A percentile compares a stretch with the other conserved stretches of the same genome.
phyloP scores from a whole-genome alignment of 2,329 filamentous ascomycete genomes.

The Ophiostoma novo-ulmi region DNA sequence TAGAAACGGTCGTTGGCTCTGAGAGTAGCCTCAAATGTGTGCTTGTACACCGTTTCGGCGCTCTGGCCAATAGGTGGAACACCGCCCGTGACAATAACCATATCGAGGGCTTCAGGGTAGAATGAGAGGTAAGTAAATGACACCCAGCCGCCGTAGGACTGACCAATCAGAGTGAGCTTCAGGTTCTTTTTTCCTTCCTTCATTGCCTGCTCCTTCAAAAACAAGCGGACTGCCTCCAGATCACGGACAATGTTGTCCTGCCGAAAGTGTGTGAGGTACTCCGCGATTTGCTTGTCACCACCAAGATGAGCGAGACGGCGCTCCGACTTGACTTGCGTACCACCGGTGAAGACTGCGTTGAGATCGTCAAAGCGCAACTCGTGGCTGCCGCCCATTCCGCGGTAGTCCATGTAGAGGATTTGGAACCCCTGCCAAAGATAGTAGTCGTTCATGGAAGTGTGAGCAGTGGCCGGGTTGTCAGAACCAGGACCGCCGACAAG shows the following conservation, averaged over 20 bases:
- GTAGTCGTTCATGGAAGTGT: conserved; percentile 46
- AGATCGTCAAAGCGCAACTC: conserved; percentile 53
- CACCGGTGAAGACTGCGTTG: conserved; percentile 29
- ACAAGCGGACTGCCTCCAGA: conserved; percentile 63
- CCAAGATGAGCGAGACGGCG: background rate
- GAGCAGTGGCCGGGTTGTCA: conserved; percentile 33
- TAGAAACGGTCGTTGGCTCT: conserved; percentile 62
- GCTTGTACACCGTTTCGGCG: conserved; percentile 58
- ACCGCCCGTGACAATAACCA: conserved; percentile 63
- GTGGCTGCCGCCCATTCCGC: conserved; percentile 64
- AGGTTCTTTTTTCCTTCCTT: conserved; percentile 44
- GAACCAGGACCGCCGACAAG: conserved; percentile 67
- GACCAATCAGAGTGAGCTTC: conserved; percentile 46
- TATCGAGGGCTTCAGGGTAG: conserved; percentile 55
- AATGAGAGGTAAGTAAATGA: conserved; percentile 65
- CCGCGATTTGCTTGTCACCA: conserved; percentile 13
- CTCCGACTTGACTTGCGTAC: background rate
- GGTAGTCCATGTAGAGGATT: conserved; percentile 64
- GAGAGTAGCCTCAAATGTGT: conserved; percentile 53
- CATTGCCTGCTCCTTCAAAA: conserved; percentile 41
- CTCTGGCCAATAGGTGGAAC: conserved; percentile 57
- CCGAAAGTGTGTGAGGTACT: conserved; percentile 47
- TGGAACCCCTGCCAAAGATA: conserved; percentile 63
- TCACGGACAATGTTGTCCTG: conserved; percentile 70
- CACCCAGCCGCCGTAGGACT: conserved; percentile 71